A percentile compares a stretch with the other conserved stretches of the same genome.
These are phyloP conservation scores for Rhizopus delemar DNA, from an alignment of 371 early-diverging fungal genomes.

Conservation along the genomic window DNA sequence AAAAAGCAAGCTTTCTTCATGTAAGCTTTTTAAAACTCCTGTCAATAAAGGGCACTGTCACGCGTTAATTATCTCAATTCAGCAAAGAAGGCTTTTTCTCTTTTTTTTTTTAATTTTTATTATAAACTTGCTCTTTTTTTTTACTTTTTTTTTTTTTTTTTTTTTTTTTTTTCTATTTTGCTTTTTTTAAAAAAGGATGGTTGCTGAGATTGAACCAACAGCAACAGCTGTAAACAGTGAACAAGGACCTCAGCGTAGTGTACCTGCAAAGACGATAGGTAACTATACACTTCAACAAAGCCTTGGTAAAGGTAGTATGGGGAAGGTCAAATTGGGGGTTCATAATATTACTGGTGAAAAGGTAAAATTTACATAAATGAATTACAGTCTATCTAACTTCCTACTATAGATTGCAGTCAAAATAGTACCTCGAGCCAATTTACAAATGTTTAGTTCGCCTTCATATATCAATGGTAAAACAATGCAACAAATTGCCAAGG, in stretches of 20 bases:
- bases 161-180: slow-evolving; percentile 12
- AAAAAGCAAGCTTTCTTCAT: no score
- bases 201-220: slow-evolving; percentile 22
- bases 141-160: slow-evolving; percentile 17
- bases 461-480: slow-evolving; percentile 24
- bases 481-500: slow-evolving; percentile 39
- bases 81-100: slow-evolving; percentile 18
- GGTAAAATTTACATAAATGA: slow-evolving; percentile 21
- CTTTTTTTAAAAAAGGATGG: slow-evolving; percentile 16
- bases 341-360: slow-evolving; percentile 51
- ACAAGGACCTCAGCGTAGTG: slow-evolving; percentile 9
- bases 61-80: slow-evolving; percentile 30
- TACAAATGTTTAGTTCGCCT: slow-evolving; percentile 25
- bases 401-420: slow-evolving; percentile 45
- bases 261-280: slow-evolving; percentile 36
- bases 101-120: slow-evolving; percentile 7
- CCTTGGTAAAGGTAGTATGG: slow-evolving; percentile 51
- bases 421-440: slow-evolving; percentile 49
- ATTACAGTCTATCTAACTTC: slow-evolving; percentile 5
- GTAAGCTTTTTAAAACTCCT: neutral
- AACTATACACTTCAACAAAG: slow-evolving; percentile 42
- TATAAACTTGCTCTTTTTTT: slow-evolving; percentile 4
- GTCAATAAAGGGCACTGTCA: slow-evolving; percentile 16
- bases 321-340: slow-evolving; percentile 48
- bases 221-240: slow-evolving; percentile 1